Base-by-base conservation (phyloP, 306 rosid genomes). In the Cicer bijugum region DNA sequence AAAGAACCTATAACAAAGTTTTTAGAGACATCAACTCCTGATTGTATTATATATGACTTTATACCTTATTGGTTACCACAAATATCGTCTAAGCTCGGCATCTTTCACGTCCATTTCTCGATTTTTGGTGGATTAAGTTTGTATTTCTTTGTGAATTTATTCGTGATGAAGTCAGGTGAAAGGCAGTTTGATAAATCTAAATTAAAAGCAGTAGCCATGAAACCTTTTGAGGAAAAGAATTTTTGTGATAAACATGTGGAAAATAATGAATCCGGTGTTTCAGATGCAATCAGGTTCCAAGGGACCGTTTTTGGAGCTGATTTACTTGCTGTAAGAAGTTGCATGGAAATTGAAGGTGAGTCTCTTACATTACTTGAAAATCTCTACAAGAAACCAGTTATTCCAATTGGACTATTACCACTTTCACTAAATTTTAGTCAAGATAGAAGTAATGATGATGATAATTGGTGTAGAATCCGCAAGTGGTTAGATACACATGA, bases 351-450 rank as follows among this genome's bases (percentile, higher is more conserved):
- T 15, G 80, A 75, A 42, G 14, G 69, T 12, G 72, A 75, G 6
- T 83, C 73, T 74, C 9, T 86, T 15, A 45, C n/a, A 15, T 15
- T 45, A 0, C 15, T 82, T 3, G 62, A 14, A 20, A 61, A 63
- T 3, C 0, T 64, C 0, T 7, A 7, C 57, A 40, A 6, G 8
- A 80, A 80, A 52, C 65, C 79, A 6, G 66, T 85, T 0, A 45
- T 85, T 9, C 89, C 89, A 0, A 35, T 76, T 40, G 86, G 89
- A 15, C 35, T 65, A 28, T 48, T 85, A 8, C 78, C 80, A 6
- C 67, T 82, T 8, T 38, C 72, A 8, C 14, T 62, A 10, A 46
- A 20, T 9, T 35, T 11, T 3, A 60, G 44, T 60, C 46, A 60
- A 60, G 67, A 37, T 15, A 60, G 14, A 1, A 45, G 14, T 10